Evolutionary conservation across 2,329 filamentous ascomycete genomes (phyloP), one percentile per base, ranked within the genome.

Genomic region (Blastomyces emzantsi): DNA sequence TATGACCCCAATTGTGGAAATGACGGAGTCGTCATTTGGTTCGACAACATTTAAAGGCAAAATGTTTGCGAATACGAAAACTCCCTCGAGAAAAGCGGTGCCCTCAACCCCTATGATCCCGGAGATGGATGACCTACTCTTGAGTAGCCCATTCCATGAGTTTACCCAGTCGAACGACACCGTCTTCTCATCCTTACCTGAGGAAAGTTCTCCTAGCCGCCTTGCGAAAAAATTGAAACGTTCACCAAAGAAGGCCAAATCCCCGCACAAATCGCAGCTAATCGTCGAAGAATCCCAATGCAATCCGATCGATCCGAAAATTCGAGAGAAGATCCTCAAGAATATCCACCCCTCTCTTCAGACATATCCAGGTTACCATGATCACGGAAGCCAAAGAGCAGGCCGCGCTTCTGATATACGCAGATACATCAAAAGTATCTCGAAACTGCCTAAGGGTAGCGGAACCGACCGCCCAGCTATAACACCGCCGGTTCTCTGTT

Each of bases 1-100:
- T 74, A 97, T 99, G 94, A 99, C 94, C 0, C 94, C 94, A 1
- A 99, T 99, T 68, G 93, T 94, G 1, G 94, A 99, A 75, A 87
- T 91, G 70, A 99, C 94, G 0, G 94, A 99, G 76, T 89, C 87
- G 13, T 97, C 92, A 0, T 78, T 97, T 45, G 77, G 88, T 52
- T 83, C 84, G 4, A 86, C 84, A 36, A 82, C 85, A 61, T 77
- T 81, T 67, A 73, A 80, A 62, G 80, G 80, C 69, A 83, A 84
- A 74, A 82, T 83, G 67, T 83, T 83, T 74, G 79, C 86, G 70
- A 82, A 82, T 62, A 82, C 85, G 59, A 96, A 94, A 76, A 95
- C 91, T 4, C 92, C 92, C 19, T 91, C 86, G 69, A 88, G 87
- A 69, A 83, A 77, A 28, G 76, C 73, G 17, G 33, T 64, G 60